Percentiles rank a stretch among this genome's conserved stretches.
These are phyloP conservation scores for Aphanoascus verrucosus DNA, from an alignment of 2,329 filamentous ascomycete species.

Conservation along the genomic window DNA sequence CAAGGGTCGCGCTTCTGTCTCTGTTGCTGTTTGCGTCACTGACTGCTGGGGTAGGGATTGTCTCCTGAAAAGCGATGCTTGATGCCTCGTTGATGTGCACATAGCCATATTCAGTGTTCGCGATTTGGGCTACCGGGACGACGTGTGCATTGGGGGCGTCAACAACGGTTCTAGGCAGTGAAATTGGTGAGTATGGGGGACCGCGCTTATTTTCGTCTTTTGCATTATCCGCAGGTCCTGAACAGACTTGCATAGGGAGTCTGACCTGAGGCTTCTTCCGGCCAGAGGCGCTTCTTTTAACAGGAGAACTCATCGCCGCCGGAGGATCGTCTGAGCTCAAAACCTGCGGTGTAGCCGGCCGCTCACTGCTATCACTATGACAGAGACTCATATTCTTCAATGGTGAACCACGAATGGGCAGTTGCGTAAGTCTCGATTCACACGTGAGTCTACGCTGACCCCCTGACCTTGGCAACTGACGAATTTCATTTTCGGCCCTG, in stretches of 20 bases:
- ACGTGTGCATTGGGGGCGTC: background rate
- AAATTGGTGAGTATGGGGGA: conserved; percentile 10
- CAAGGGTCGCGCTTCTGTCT: background rate
- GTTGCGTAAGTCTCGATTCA: background rate
- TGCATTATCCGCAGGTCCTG: background rate
- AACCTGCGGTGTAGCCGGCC: background rate
- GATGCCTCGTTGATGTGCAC: background rate
- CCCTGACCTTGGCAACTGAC: background rate
- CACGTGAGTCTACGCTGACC: background rate
- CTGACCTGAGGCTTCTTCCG: background rate
- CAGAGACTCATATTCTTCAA: background rate
- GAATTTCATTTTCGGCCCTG: conserved; percentile 14
- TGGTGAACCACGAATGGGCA: conserved; percentile 3
- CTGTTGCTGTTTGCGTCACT: too few relatives aligned
- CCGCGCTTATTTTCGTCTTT: conserved; percentile 1
- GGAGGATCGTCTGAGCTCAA: conserved; percentile 1
- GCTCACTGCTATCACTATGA: background rate
- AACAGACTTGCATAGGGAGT: background rate
- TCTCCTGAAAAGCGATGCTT: background rate
- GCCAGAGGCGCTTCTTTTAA: background rate
- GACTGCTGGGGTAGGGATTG: too few relatives aligned
- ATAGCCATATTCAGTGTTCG: background rate
- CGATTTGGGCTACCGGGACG: background rate
- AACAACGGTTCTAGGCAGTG: background rate
- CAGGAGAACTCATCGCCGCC: background rate